phyloP scores from a whole-genome alignment of 1,284 basidiomycete species.

The Tausonia pullulans region DNA sequence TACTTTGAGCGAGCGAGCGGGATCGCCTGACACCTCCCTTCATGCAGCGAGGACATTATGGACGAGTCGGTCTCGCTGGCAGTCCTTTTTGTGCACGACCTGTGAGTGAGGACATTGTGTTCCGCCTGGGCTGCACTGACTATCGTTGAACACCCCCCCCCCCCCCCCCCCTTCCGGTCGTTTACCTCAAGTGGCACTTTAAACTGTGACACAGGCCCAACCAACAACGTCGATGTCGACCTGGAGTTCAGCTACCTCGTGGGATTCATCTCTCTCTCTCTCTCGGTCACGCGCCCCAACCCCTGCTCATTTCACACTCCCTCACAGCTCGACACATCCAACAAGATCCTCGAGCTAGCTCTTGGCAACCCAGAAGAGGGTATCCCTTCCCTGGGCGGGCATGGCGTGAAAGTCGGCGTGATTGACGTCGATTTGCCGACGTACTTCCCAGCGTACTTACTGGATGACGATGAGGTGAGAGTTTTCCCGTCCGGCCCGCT shows the following conservation, averaged over 20 bases:
- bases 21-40: background rate
- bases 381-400: background rate
- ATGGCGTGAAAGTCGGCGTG: conserved; percentile 52
- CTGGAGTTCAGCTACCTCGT: conserved; percentile 74
- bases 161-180: background rate
- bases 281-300: background rate
- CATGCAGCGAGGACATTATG: conserved; percentile 19
- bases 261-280: conserved; percentile 18
- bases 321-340: conserved; percentile 69
- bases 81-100: conserved; percentile 79
- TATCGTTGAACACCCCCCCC: background rate
- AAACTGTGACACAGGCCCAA: conserved; percentile 62
- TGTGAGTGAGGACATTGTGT: conserved; percentile 46
- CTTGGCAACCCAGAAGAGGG: background rate
- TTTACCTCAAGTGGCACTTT: conserved; percentile 60
- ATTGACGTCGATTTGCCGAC: conserved; percentile 80
- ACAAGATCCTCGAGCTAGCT: conserved; percentile 67
- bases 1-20: background rate
- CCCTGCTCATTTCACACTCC: background rate
- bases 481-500: conserved; percentile 27
- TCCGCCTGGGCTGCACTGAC: background rate
- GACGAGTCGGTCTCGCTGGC: conserved; percentile 46
- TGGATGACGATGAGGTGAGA: conserved; percentile 18
- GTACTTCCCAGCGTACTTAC: conserved; percentile 41
- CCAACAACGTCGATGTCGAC: conserved; percentile 58